Percentiles rank a stretch among this genome's conserved stretches.
These are phyloP conservation scores for Tricholoma sp. DNA, from an alignment of 768 basidiomycete species.

Conservation along the genomic window DNA sequence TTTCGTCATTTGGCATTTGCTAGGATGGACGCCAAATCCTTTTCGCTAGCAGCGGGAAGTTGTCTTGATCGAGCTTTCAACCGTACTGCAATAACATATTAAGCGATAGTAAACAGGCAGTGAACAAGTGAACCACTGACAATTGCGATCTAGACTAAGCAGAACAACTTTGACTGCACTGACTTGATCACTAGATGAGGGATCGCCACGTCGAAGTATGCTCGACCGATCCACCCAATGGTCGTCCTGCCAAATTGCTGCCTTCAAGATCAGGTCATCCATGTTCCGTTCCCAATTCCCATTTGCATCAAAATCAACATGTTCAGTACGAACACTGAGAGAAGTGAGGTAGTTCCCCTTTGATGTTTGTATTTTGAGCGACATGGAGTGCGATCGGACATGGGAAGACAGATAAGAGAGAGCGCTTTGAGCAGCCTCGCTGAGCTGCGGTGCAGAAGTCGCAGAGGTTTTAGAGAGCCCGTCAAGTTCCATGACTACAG, in stretches of 20 bases:
- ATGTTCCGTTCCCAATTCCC: conserved; percentile 62
- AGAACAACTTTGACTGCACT: conserved; percentile 78
- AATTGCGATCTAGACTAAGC: conserved; percentile 87
- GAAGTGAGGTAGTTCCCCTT: conserved; percentile 90
- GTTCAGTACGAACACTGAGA: conserved; percentile 78
- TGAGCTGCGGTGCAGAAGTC: conserved; percentile 57
- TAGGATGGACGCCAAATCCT: conserved; percentile 74
- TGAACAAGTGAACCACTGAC: conserved; percentile 40
- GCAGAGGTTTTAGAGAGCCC: conserved; percentile 53
- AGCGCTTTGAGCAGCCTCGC: conserved; percentile 68
- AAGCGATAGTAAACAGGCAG: conserved; percentile 3
- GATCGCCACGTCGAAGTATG: conserved; percentile 47
- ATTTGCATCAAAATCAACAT: conserved; percentile 61
- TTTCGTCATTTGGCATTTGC: conserved; percentile 11
- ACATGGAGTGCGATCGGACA: conserved; percentile 65
- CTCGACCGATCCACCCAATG: conserved; percentile 86
- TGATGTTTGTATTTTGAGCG: conserved; percentile 92
- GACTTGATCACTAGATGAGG: conserved; percentile 30
- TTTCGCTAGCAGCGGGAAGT: conserved; percentile 80
- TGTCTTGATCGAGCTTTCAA: conserved; percentile 87
- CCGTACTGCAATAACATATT: conserved; percentile 52
- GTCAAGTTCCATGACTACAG: conserved; percentile 96
- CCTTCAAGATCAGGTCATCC: conserved; percentile 93
- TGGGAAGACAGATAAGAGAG: conserved; percentile 71
- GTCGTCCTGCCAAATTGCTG: conserved; percentile 89